Base-by-base conservation (phyloP, 768 basidiomycete genomes). In the Leccinum disarticulatum region DNA sequence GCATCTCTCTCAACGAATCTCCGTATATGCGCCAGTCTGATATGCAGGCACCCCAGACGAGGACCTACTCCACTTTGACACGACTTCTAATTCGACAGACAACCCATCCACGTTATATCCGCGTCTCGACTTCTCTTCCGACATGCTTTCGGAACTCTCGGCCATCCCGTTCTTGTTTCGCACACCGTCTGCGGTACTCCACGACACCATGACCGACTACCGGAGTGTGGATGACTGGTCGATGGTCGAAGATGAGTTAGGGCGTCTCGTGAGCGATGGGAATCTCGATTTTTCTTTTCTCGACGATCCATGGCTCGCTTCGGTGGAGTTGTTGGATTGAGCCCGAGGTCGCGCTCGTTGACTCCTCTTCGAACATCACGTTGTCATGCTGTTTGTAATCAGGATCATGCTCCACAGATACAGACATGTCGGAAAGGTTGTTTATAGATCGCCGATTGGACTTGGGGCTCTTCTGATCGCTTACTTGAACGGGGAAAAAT, bases 111-210 rank as follows among this genome's bases (percentile, higher is more conserved):
- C 33, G 51, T 25, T 31, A 15, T 56, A 13, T 31, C 35, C 35
- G 10, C 61, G 56, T 46, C 61, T 65, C 52, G 69, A 64, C 25
- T 57, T 66, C 43, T 15, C 3, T 47, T 31, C 67, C 3, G 57
- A 63, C 19, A 36, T 63, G 6, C 58, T 55, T 52, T 65, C 56
- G 30, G 69, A 71, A 27, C 69, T 73, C 50, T 74, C 73, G 4
- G 73, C 73, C 19, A 67, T 72, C 4, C 73, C 71, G 1, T 74
- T 71, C 48, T 47, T 74, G 11, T 73, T 69, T 55, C 56, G 67
- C 46, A 65, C 71, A 17, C 73, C 71, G 2, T 9, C 56, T 33
- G 6, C 46, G 10, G 52, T 70, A 3, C 25, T 6, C 27, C 31
- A 52, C 5, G 48, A 54, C 35, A 25, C 56, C 30, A 1, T 52